Base-by-base conservation (phyloP, 176 grass and related monocot species). In the Ensete ventricosum region DNA sequence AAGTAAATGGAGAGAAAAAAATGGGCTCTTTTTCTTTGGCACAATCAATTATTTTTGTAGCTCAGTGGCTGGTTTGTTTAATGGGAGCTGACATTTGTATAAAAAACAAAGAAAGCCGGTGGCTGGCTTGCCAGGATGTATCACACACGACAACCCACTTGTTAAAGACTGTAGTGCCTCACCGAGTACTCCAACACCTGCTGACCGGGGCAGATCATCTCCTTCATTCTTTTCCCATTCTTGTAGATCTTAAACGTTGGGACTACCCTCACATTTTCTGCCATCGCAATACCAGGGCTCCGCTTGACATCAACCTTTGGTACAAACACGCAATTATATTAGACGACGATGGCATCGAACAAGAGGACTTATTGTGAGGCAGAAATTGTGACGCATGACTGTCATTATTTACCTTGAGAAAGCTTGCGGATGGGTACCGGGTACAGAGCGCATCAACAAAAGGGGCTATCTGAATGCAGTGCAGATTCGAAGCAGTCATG, bases 231-330 rank as follows among this genome's bases (percentile, higher is more conserved):
- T 16, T 19, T 52, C n/a, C 75, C 75, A 66, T 77, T 64, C 49
- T 77, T 77, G n/a, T 77, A 77, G n/a, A 77, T 65, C 60, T 77
- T 77, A 24, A 77, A 66, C 26, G 75, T 77, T 25, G 75, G 75
- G 49, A 77, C 57, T 64, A 64, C 65, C 60, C 75, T 77, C 48
- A 77, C 60, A 14, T 52, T 77, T 17, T 77, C 48, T 52, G 60
- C 49, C 60, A 53, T 64, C 12, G 75, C 75, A 65, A 77, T 22
- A 52, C 11, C 75, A 54, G 75, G 75, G 60, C 50, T 65, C 1
- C 20, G 20, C 21, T 27, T 77, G 12, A 77, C 52, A 52, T 77
- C 75, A 63, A 77, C 60, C 75, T 77, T 48, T 52, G 55, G 29
- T 34, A 23, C 22, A 75, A 75, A 2, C 12, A 3, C 0, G 14